Evolutionary conservation across 2,329 filamentous ascomycete species (phyloP).

Genomic region (Arachnopeziza araneosa): DNA sequence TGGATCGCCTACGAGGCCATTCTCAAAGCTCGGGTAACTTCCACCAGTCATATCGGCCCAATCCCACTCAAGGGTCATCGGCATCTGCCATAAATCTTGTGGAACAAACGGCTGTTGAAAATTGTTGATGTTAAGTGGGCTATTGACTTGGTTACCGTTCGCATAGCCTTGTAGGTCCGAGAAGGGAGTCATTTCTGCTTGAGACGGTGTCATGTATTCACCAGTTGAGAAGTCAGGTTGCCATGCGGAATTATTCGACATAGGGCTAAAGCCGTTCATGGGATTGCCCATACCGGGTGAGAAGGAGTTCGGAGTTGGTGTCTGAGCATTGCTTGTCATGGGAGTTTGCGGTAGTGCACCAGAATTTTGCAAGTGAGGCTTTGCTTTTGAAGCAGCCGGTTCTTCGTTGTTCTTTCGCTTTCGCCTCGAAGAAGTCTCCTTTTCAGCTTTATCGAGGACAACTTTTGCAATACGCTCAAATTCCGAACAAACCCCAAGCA

Average conservation of each 20-base stretch:
- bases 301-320: conserved; percentile 21
- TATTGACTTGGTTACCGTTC: conserved; percentile 26
- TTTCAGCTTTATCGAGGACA: conserved; percentile 86
- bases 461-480: conserved; percentile 91
- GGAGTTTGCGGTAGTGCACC: conserved; percentile 18
- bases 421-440: conserved; percentile 59
- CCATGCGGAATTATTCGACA: conserved; percentile 21
- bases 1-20: conserved; percentile 38
- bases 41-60: conserved; percentile 65
- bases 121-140: conserved; percentile 32
- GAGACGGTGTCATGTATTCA: conserved; percentile 23
- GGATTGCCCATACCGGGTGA: conserved; percentile 16
- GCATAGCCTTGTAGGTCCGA: conserved; percentile 25
- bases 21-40: conserved; percentile 58
- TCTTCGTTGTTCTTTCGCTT: conserved; percentile 74
- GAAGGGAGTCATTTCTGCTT: conserved; percentile 23
- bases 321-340: conserved; percentile 19
- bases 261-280: conserved; percentile 25
- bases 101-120: conserved; percentile 87
- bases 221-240: conserved; percentile 15
- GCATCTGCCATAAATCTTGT: conserved; percentile 91
- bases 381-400: conserved; percentile 13
- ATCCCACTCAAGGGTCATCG: conserved; percentile 84
- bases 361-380: conserved; percentile 12
- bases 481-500: conserved; percentile 91